Conservation (phyloP, 1,284 basidiomycete genomes). For the Boletus albobrunnescens region DNA sequence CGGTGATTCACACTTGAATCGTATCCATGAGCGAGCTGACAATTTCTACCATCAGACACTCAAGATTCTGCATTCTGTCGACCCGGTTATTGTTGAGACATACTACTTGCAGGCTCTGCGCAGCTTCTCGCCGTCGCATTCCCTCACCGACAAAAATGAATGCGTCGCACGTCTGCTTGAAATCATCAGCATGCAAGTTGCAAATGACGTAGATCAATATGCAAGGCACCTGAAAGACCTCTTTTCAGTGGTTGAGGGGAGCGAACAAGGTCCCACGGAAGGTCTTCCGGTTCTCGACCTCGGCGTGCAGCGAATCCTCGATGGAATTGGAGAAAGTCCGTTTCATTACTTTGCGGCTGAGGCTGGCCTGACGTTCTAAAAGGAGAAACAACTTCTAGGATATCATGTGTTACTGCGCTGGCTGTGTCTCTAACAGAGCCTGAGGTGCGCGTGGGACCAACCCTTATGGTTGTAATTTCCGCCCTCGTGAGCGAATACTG, state of each 20-base stretch:
- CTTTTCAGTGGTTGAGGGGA: conserved; percentile 42
- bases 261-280: conserved; percentile 25
- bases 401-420: conserved; percentile 49
- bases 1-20: conserved; percentile 39
- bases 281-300: conserved; percentile 47
- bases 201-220: conserved; percentile 55
- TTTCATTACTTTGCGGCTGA: neutral
- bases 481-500: conserved; percentile 63
- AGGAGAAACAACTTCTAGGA: conserved; percentile 45
- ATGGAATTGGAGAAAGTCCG: conserved; percentile 48
- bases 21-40: conserved; percentile 8
- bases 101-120: conserved; percentile 50
- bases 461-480: conserved; percentile 57
- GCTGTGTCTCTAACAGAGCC: conserved; percentile 46
- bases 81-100: conserved; percentile 50
- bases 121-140: conserved; percentile 34
- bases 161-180: conserved; percentile 52
- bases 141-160: conserved; percentile 37
- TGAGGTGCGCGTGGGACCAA: conserved; percentile 47
- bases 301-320: conserved; percentile 52
- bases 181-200: conserved; percentile 46
- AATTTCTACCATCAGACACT: conserved; percentile 46
- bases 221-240: conserved; percentile 49
- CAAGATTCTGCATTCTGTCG: conserved; percentile 50
- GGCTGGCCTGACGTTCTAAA: conserved; percentile 14